Conservation (phyloP, 2,329 filamentous ascomycete genomes). For the Colletotrichum noveboracense region DNA sequence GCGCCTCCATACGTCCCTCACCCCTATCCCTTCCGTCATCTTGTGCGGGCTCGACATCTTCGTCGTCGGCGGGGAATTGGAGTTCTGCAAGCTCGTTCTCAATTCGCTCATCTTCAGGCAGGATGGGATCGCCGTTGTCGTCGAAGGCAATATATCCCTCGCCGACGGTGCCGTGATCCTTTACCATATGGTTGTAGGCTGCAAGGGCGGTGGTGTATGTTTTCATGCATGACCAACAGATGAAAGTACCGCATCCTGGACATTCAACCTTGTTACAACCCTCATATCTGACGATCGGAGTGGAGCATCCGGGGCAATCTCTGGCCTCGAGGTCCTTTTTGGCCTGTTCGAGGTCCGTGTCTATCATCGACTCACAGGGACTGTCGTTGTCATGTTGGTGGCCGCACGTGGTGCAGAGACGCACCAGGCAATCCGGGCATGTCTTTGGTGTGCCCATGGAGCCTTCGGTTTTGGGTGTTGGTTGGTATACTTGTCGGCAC, state of each 20-base stretch:
- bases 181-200: background rate
- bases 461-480: background rate
- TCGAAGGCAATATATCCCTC: rapidly evolving
- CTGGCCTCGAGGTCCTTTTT: background rate
- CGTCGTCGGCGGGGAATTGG: background rate
- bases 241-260: background rate
- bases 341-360: background rate
- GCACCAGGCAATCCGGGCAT: conserved; percentile 40
- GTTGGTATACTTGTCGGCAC: background rate
- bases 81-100: background rate
- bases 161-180: background rate
- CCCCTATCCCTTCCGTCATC: background rate
- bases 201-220: rapidly evolving
- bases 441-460: conserved; percentile 25
- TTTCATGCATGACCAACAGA: rapidly evolving
- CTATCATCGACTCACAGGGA: background rate
- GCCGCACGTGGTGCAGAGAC: conserved; percentile 40
- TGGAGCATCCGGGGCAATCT: background rate
- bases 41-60: background rate
- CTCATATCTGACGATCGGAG: background rate
- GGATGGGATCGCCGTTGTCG: background rate
- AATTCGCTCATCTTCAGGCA: background rate
- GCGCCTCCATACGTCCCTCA: background rate
- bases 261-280: background rate
- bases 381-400: conserved; percentile 30